phyloP scores from a whole-genome alignment of 164 flowering plant genomes.

The Dillenia turbinata region DNA sequence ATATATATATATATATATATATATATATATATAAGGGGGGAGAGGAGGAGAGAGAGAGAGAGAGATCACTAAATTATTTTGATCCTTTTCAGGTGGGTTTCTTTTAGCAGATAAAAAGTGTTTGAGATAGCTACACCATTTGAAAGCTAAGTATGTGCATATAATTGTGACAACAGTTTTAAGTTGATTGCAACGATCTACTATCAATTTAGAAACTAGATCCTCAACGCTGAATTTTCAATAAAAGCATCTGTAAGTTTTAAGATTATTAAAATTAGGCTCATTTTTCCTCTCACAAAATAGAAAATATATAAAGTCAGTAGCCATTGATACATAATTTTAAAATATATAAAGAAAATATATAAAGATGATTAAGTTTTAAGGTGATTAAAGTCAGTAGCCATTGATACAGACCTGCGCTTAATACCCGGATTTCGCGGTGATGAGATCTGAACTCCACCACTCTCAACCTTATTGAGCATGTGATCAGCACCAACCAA shows the following conservation, averaged over 20 bases:
- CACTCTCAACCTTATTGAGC: constrained; percentile 27
- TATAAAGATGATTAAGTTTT: too few species aligned
- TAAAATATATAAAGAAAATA: too few species aligned
- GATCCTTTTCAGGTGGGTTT: constrained; percentile 13
- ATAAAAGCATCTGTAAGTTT: too few species aligned
- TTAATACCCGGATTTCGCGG: constrained; percentile 74
- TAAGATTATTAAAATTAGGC: too few species aligned
- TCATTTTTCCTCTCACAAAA: too few species aligned
- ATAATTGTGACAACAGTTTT: constrained; percentile 9
- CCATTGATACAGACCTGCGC: constrained; percentile 45
- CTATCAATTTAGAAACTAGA: too few species aligned
- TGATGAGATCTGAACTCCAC: constrained; percentile 68
- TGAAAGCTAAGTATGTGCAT: constrained; percentile 26
- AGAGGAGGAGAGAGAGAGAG: too few species aligned
- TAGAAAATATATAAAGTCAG: neutral
- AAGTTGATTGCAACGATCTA: too few species aligned
- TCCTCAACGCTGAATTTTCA: too few species aligned
- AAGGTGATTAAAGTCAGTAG: neutral
- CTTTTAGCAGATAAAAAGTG: constrained; percentile 6
- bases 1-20: too few species aligned
- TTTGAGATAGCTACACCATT: constrained; percentile 10
- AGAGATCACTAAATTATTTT: neutral
- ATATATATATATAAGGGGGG: too few species aligned
- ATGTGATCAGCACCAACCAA: constrained; percentile 19
- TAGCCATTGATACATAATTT: neutral